Conservation (phyloP, 2,329 filamentous ascomycete species). For the Fusarium sororula region DNA sequence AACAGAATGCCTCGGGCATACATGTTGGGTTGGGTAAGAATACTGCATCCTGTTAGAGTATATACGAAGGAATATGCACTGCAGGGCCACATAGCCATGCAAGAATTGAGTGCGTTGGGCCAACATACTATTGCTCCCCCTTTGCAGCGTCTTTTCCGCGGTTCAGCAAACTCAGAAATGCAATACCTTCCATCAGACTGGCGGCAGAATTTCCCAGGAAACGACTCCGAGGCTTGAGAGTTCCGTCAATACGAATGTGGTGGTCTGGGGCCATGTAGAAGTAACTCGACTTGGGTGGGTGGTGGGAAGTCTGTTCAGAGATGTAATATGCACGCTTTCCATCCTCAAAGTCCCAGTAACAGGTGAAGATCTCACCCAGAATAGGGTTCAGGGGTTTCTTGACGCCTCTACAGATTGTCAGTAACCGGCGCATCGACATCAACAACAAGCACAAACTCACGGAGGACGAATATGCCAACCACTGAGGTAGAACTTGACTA, state of each 20-base stretch:
- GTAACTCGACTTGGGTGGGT: slow-evolving; percentile 98
- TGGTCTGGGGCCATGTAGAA: slow-evolving; percentile 98
- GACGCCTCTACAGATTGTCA: slow-evolving; percentile 73
- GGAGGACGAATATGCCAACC: slow-evolving; percentile 99
- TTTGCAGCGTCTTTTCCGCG: slow-evolving; percentile 70
- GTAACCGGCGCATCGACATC: slow-evolving; percentile 14
- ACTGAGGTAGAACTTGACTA: slow-evolving; percentile 97
- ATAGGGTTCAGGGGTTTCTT: slow-evolving; percentile 99
- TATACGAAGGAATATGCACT: background rate
- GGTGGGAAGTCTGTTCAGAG: slow-evolving; percentile 96
- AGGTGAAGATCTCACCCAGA: slow-evolving; percentile 91
- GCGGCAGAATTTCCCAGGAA: slow-evolving; percentile 97
- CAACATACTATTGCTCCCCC: slow-evolving; percentile 86
- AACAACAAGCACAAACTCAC: slow-evolving; percentile 62
- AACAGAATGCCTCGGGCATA: slow-evolving; percentile 97
- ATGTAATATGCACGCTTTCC: slow-evolving; percentile 93
- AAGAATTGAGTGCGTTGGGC: background rate
- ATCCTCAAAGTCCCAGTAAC: slow-evolving; percentile 93
- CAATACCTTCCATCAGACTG: slow-evolving; percentile 97
- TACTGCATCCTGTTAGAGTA: slow-evolving; percentile 59
- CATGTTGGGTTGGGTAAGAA: slow-evolving; percentile 98
- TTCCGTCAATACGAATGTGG: slow-evolving; percentile 93
- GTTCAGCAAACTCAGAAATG: slow-evolving; percentile 84
- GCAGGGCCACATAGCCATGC: background rate
- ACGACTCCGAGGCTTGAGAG: slow-evolving; percentile 91